Evolutionary conservation across 306 rosid species (phyloP), one percentile per base, ranked within the genome.

Genomic region (Lathyrus aphaca): DNA sequence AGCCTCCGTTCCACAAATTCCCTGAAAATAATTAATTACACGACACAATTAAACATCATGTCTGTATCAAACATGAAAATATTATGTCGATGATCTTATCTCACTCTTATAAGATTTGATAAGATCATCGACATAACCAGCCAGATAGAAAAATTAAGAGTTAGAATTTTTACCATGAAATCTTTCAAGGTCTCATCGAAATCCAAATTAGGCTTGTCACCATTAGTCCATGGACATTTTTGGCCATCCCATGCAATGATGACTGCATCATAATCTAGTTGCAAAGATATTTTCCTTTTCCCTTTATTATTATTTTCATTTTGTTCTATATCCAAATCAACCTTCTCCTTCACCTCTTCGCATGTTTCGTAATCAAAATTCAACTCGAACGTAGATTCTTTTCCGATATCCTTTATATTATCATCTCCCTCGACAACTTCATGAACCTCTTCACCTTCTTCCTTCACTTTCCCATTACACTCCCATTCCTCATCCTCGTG

Each of bases 161-260:
- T 32, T 38, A 62, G 11, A 40, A 39, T 18, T 3, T 40, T 6
- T 72, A 95, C 99, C 95, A 77, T 59, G 91, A 77, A 79, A 10
- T 84, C 59, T 8, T 76, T 82, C 87, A 85, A 91, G 74, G 59
- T 73, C 5, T 83, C 74, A 51, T 87, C 81, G 4, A 74, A 69
- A 53, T 82, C 89, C 3, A 95, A 72, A 30, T 83, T 81, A 3
- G 97, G 96, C 16, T 83, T 88, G 17, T 81, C 73, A 3, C 87
- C 95, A 5, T 72, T 77, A 1, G 89, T 85, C 96, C 97, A 95
- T 0, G 96, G 97, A 48, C 91, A 86, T 27, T 84, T 87, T 30
- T 88, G 83, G 71, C 81, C 57, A 29, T 74, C 85, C 99, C 99
- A 95, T 25, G 91, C 92, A 2, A 81, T 58, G 21, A 87, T 87